These are phyloP conservation scores for Starmerella gropengiesseri DNA, from an alignment of 805 yeast genomes.

Conservation along the genomic window DNA sequence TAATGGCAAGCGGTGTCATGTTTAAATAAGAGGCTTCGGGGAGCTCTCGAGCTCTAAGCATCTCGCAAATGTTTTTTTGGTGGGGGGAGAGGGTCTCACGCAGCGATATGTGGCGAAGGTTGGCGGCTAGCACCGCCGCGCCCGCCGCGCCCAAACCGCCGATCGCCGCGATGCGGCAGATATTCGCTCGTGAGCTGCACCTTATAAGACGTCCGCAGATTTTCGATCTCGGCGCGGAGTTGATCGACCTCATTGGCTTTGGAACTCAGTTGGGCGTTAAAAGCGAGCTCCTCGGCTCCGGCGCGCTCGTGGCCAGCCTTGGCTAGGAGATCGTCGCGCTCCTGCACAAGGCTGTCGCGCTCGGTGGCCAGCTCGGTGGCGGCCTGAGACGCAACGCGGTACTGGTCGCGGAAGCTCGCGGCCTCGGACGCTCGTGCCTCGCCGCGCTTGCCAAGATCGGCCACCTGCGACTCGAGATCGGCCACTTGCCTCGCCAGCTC, in stretches of 20 bases:
- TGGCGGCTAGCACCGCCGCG: conserved; percentile 18
- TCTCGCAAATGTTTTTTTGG: no score
- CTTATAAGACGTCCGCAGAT: conserved; percentile 28
- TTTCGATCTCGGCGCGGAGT: conserved; percentile 24
- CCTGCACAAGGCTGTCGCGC: conserved; percentile 6
- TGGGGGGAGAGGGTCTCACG: no score
- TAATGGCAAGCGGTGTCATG: no score
- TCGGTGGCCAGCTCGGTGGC: conserved; percentile 27
- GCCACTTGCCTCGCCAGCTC: neutral
- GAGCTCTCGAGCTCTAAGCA: neutral
- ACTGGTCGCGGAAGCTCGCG: conserved; percentile 37
- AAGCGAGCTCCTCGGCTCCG: conserved; percentile 21
- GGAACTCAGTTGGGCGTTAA: conserved; percentile 27
- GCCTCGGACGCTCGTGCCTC: conserved; percentile 2
- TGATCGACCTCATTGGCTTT: conserved; percentile 26
- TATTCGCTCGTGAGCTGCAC: conserved; percentile 12
- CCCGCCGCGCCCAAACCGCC: conserved; percentile 15
- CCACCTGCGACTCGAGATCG: conserved; percentile 2
- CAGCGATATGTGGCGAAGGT: conserved; percentile 9
- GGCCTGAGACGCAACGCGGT: conserved; percentile 24
- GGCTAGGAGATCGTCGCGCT: conserved; percentile 39
- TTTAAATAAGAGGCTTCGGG: neutral
- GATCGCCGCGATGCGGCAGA: conserved; percentile 9
- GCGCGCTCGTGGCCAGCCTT: conserved; percentile 32
- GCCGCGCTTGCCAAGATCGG: conserved; percentile 1